Conservation (phyloP, 345 rosid genomes). For the Eucalyptus erythrocorys region DNA sequence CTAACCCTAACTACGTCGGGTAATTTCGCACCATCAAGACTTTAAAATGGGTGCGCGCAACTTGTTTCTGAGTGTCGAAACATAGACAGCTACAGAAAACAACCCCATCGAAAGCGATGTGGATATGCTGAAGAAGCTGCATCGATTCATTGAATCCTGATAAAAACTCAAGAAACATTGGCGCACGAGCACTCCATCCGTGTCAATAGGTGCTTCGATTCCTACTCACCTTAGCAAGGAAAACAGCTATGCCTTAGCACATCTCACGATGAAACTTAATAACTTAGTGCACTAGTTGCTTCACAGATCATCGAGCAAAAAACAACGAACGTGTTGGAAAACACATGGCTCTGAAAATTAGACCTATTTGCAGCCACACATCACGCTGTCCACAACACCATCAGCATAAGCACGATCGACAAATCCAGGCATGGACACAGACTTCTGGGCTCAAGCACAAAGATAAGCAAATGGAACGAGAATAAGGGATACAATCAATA, state of each 20-base stretch:
- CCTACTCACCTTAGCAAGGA: background rate
- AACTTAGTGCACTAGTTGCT: background rate
- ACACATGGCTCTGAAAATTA: background rate
- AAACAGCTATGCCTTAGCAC: background rate
- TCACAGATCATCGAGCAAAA: background rate
- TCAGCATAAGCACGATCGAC: background rate
- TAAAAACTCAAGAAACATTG: background rate
- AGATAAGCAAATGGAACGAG: background rate
- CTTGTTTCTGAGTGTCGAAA: background rate
- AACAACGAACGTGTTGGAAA: accelerated
- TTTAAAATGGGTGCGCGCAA: background rate
- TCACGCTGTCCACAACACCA: background rate
- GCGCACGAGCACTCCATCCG: background rate
- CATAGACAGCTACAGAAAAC: background rate
- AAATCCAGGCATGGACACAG: background rate
- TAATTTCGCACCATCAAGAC: background rate
- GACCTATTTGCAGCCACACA: background rate
- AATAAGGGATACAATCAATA: background rate
- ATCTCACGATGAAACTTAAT: background rate
- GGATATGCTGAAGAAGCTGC: background rate
- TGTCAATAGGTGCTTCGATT: background rate
- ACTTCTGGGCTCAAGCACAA: background rate
- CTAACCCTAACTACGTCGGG: background rate
- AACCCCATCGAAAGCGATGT: background rate
- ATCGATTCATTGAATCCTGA: background rate